phyloP scores from a whole-genome alignment of 352 stramenopile species.

The Aphanomyces astaci region DNA sequence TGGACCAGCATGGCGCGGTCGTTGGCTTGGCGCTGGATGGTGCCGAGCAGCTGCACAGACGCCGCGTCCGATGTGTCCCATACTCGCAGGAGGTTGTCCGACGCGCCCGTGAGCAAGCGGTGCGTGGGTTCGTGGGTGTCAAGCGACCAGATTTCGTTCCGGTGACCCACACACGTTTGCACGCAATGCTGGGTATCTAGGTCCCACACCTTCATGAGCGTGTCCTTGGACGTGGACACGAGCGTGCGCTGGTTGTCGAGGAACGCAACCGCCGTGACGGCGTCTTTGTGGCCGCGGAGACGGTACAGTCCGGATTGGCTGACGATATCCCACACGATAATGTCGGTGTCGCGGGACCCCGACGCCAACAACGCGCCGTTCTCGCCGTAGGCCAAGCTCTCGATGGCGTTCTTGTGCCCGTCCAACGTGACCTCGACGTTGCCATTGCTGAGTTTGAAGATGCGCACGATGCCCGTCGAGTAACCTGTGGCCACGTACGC shows the following conservation, averaged over 20 bases:
- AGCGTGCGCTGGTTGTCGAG: conserved; percentile 48
- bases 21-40: conserved; percentile 65
- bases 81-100: conserved; percentile 76
- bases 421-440: conserved; percentile 79
- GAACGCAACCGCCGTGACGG: conserved; percentile 86
- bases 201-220: conserved; percentile 92
- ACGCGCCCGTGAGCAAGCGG: conserved; percentile 66
- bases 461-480: conserved; percentile 63
- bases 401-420: conserved; percentile 79
- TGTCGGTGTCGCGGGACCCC: conserved; percentile 86
- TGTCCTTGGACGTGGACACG: conserved; percentile 88
- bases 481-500: conserved; percentile 74
- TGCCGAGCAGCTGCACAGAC: conserved; percentile 52
- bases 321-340: conserved; percentile 92
- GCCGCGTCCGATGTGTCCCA: conserved; percentile 37
- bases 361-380: conserved; percentile 76
- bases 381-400: conserved; percentile 61
- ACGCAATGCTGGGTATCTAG: conserved; percentile 90
- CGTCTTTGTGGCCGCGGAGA: conserved; percentile 89
- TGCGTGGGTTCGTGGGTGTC: conserved; percentile 56
- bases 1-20: conserved; percentile 58
- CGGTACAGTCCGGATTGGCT: conserved; percentile 84
- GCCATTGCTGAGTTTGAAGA: conserved; percentile 74
- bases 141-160: conserved; percentile 89
- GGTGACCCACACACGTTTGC: conserved; percentile 89